Evolutionary conservation across 2,329 filamentous ascomycete species (phyloP).

Genomic region (Nothopassalora personata): DNA sequence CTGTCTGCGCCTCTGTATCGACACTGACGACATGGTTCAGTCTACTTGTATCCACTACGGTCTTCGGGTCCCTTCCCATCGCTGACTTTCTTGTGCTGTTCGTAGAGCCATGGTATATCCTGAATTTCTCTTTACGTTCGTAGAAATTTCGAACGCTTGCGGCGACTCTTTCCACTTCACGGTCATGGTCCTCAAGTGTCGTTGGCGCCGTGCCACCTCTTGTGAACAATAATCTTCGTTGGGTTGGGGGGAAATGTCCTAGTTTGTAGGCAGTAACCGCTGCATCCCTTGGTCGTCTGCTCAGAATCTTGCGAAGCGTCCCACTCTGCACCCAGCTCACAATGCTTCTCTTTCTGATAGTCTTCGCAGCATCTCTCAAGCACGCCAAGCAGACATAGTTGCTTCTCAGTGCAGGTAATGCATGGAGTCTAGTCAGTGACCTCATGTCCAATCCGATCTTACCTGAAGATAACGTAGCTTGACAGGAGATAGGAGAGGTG

Average conservation of each 20-base stretch:
- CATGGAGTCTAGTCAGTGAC: background rate
- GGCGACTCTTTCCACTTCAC: slow-evolving; percentile 43
- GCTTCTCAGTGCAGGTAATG: background rate
- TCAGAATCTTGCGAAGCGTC: no score
- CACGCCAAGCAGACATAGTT: background rate
- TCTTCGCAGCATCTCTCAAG: background rate
- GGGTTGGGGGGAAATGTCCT: background rate
- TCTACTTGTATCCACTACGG: slow-evolving; percentile 60
- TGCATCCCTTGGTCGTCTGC: background rate
- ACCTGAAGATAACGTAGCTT: no score
- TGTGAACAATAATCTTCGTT: slow-evolving; percentile 6
- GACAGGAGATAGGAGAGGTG: background rate
- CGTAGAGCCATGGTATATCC: slow-evolving; percentile 72
- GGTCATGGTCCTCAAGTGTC: slow-evolving; percentile 16
- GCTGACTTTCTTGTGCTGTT: slow-evolving; percentile 62
- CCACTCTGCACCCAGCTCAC: background rate
- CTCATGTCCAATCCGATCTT: background rate
- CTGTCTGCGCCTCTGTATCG: slow-evolving; percentile 50
- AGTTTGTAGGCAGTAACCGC: background rate
- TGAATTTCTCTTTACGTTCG: slow-evolving; percentile 54
- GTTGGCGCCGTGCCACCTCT: slow-evolving; percentile 19
- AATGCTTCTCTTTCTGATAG: background rate
- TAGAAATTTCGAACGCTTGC: slow-evolving; percentile 47
- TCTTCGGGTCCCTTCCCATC: slow-evolving; percentile 27
- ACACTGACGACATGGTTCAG: slow-evolving; percentile 60